Evolutionary conservation across 352 stramenopile species (phyloP).

Genomic region (Phytopythium sindhum): DNA sequence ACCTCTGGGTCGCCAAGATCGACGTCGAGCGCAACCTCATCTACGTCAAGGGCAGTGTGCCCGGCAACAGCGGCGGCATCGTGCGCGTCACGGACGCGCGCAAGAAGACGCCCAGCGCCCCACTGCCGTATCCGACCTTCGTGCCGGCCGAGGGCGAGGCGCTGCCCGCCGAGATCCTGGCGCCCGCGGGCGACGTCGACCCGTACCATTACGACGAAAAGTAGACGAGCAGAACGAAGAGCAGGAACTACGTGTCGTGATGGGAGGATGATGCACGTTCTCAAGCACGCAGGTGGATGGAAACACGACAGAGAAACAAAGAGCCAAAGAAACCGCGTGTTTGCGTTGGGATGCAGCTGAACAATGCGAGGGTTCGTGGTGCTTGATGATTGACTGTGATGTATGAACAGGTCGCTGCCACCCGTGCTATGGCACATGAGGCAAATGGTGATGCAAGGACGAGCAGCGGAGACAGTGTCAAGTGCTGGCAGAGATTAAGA

Average conservation of each 20-base stretch:
- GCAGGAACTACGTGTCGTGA: too few relatives aligned
- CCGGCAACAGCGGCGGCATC: conserved; percentile 87
- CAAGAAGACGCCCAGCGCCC: conserved; percentile 69
- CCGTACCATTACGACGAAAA: conserved; percentile 87
- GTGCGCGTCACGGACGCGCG: conserved; percentile 83
- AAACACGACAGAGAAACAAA: neutral
- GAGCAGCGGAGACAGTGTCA: neutral
- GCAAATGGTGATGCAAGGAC: too few relatives aligned
- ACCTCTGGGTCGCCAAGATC: conserved; percentile 92
- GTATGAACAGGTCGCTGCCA: neutral
- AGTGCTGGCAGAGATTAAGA: neutral
- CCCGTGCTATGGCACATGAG: too few relatives aligned
- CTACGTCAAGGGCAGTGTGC: conserved; percentile 92
- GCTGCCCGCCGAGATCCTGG: conserved; percentile 66
- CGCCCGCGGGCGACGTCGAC: conserved; percentile 71
- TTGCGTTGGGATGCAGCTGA: neutral
- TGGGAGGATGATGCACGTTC: too few relatives aligned
- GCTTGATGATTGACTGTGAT: neutral
- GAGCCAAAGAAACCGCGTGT: neutral
- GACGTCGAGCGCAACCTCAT: conserved; percentile 92
- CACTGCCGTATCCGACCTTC: conserved; percentile 84
- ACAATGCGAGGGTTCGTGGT: neutral
- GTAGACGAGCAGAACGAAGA: conserved; percentile 21
- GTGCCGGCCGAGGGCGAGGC: conserved; percentile 38
- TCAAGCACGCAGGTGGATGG: neutral